Evolutionary conservation across 495 filamentous ascomycete species (phyloP), one percentile per base, ranked within the genome.

Genomic region (Trichoderma reesei): DNA sequence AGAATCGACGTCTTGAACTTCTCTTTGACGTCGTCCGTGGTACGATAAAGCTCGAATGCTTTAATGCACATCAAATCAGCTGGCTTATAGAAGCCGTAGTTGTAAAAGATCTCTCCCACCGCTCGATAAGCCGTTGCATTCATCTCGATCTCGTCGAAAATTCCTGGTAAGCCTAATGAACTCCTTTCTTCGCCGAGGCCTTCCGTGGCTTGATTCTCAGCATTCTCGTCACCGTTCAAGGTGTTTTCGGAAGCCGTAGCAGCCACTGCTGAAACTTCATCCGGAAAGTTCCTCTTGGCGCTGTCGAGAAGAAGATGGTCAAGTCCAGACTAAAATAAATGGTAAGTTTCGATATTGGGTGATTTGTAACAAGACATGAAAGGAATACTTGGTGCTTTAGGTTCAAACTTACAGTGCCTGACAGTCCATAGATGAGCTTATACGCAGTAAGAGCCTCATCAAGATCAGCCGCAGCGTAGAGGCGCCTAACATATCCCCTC

Each of bases 41-140:
- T 0, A 13, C 33, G 5, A n/a, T 3, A 9, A 38, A 20, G 10
- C 5, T 4, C 33, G 16, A 13, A 16, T 31, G 64, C 66, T 26
- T 68, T 62, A 11, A 48, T 60, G 59, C 60, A 66, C 54, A 51
- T 59, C 36, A 36, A 59, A 13, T 66, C 56, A 5, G 66, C 66
- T 5, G 64, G 38, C 39, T 66, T n/a, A 3, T 34, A 46, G 3
- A 39, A 60, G 7, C 38, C 34, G 14, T 60, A 48, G 31, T 42
- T 38, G 8, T 36, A 34, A 41, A 65, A 41, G 5, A 65, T 42
- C 9, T 46, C 46, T 6, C 33, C 63, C 13, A 66, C 60, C 16
- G 41, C 41, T 10, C 46, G 56, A 38, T 64, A 60, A 14, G 63
- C 63, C 14, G 33, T 33, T 3, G n/a, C n/a, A 33, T 64, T 48